Conservation (phyloP, 83 land plant species). For the Picea abies region DNA sequence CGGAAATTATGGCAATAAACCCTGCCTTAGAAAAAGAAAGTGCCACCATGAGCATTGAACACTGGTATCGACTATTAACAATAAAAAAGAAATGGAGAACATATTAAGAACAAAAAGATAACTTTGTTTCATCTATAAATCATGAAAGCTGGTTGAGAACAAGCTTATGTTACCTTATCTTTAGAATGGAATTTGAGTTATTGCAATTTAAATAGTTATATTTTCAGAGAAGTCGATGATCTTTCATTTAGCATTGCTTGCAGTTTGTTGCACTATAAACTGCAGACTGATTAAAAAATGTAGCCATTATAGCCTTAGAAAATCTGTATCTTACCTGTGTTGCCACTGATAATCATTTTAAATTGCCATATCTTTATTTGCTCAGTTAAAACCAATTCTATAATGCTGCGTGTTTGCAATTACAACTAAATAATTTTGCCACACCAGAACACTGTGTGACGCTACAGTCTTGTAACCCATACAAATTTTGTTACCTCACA, state of each 20-base stretch:
- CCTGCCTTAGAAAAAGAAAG: background rate
- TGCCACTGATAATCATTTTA: background rate
- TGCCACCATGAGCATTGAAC: background rate
- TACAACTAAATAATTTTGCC: background rate
- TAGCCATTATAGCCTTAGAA: background rate
- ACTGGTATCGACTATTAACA: background rate
- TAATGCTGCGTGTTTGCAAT: background rate
- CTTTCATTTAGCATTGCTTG: background rate
- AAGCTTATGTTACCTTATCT: background rate
- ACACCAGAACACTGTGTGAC: background rate
- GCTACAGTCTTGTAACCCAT: background rate
- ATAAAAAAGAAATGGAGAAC: background rate
- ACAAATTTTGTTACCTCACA: background rate
- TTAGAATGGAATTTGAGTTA: background rate
- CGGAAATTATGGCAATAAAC: no score
- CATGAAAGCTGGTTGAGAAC: background rate
- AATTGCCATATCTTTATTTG: background rate
- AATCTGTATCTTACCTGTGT: background rate
- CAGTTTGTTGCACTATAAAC: background rate
- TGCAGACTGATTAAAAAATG: background rate
- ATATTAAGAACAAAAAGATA: background rate
- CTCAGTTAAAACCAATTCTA: conserved; percentile 6
- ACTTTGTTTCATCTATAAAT: background rate
- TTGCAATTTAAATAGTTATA: background rate
- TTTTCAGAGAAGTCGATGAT: background rate